Base-by-base conservation (phyloP, 106 monocot species). In the Dendrobium officinale region DNA sequence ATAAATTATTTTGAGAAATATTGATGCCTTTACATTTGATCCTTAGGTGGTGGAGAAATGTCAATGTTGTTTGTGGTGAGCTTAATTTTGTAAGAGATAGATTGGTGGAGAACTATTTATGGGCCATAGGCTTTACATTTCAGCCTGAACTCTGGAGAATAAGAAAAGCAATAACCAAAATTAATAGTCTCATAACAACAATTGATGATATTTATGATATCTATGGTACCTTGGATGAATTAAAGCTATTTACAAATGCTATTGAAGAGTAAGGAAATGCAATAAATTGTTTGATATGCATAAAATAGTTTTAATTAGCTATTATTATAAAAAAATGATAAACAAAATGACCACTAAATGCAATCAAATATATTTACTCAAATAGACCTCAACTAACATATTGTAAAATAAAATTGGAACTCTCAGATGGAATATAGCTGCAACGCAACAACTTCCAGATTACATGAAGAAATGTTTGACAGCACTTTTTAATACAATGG, bases 181-280 rank as follows among this genome's bases (percentile, higher is more conserved):
- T 68, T 0, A 79, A 75, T 61, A 31, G 58, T 27, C 45, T 88
- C 0, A 26, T 93, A 43, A 83, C 86, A 7, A 42, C 58, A 7
- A 75, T 90, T 9, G 90, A 93, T 77, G 90, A 93, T 77, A 47
- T 91, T 13, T 93, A 91, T 77, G 93, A 93, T 78, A 33, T 89
- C 2, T 91, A 91, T 78, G 91, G 87, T 26, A 72, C 91, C 29
- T 37, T 86, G 3, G 87, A 93, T 6, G 93, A 91, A 78, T 55
- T 89, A 26, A 77, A 81, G 31, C 80, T 85, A 4, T 93, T 93
- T 72, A 93, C 90, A 15, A 45, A 81, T 58, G 87, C 85, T 42
- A 77, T 91, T 15, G 48, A 84, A 15, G 85, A 84, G 93, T 91
- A 27, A 87, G 51, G 17, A 22, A 4, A 47, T 2, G 44, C 3